Base-by-base conservation (phyloP, 2,329 filamentous ascomycete species). In the Venturiaceae sp. region DNA sequence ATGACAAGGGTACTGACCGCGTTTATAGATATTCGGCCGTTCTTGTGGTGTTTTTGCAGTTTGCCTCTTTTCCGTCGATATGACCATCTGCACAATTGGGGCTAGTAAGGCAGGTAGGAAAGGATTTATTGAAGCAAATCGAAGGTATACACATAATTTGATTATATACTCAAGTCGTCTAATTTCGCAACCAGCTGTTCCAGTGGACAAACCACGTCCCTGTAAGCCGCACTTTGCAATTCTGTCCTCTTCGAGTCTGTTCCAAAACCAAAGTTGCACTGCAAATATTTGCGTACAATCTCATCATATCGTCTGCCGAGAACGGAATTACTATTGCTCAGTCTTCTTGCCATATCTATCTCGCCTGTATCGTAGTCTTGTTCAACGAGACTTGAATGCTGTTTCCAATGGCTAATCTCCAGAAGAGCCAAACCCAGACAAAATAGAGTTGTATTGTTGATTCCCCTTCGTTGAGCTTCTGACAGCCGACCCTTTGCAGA, bases 181-280 rank as follows among this genome's bases (percentile, higher is more conserved):
- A 50, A 19, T 19, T 50, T 50, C 9, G 16, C 46, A 50, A 75
- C n/a, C 74, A 75, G 6, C 81, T 83, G 65, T 81, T 84, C 66
- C 77, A 80, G 63, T 76, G 77, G 57, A 39, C 57, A 55, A 28
- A 59, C 50, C 26, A 59, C 58, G 23, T 59, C 58, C 21, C 26
- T 57, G 39, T 59, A 59, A 46, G 57, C 19, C 33, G 52, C 28
- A 21, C 26, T 30, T 33, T 57, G 58, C 33, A 59, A n/a, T 11
- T 47, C 53, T 30, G 30, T n/a, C 41, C 30, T 47, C n/a, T 14
- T 28, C 53, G 57, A 41, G 26, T 33, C 32, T 8, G 6, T 39
- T 5, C 55, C 41, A 28, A 23, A 53, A n/a, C 55, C 23, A 44
- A 56, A 56, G 19, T 54, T 28, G 28, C 50, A 54, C 19, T 33